These are phyloP conservation scores for Cladophialophora yegresii DNA, from an alignment of 2,329 filamentous ascomycete genomes.

Conservation along the genomic window DNA sequence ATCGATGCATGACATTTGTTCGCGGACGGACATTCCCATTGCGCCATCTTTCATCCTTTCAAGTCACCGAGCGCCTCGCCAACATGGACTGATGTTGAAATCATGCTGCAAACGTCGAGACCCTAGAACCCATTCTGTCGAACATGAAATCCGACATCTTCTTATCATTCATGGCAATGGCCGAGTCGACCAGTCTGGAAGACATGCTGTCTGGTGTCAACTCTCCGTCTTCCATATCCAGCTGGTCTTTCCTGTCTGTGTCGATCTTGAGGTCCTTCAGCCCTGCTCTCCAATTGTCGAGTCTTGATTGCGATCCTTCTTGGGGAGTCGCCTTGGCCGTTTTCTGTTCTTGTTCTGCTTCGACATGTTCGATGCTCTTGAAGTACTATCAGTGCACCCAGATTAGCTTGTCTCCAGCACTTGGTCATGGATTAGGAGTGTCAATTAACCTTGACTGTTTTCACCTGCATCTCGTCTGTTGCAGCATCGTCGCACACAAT, in stretches of 20 bases:
- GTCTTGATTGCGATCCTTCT: constrained; percentile 14
- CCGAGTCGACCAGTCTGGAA: constrained; percentile 50
- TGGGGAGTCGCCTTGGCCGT: constrained; percentile 26
- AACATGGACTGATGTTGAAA: background rate
- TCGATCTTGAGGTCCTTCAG: constrained; percentile 49
- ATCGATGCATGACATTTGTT: background rate
- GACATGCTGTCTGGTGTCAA: constrained; percentile 54
- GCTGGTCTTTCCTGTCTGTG: constrained; percentile 42
- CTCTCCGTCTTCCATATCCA: constrained; percentile 47
- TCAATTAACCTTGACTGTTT: constrained; percentile 61
- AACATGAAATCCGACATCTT: constrained; percentile 47
- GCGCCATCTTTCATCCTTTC: background rate
- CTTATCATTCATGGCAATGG: constrained; percentile 46
- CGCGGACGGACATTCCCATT: background rate
- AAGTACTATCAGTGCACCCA: constrained; percentile 58
- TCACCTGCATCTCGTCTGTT: constrained; percentile 70
- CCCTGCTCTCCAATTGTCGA: constrained; percentile 35
- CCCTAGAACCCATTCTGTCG: constrained; percentile 48
- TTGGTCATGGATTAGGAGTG: background rate
- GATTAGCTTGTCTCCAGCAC: background rate
- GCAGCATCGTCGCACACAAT: constrained; percentile 82
- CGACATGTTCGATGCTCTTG: constrained; percentile 68
- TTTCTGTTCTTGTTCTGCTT: constrained; percentile 45
- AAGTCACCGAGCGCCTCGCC: background rate
- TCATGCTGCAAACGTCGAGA: constrained; percentile 37